A percentile compares a stretch with the other conserved stretches of the same genome.
Conservation (phyloP, 2,329 filamentous ascomycete genomes). For the Fusarium praegraminearum region DNA sequence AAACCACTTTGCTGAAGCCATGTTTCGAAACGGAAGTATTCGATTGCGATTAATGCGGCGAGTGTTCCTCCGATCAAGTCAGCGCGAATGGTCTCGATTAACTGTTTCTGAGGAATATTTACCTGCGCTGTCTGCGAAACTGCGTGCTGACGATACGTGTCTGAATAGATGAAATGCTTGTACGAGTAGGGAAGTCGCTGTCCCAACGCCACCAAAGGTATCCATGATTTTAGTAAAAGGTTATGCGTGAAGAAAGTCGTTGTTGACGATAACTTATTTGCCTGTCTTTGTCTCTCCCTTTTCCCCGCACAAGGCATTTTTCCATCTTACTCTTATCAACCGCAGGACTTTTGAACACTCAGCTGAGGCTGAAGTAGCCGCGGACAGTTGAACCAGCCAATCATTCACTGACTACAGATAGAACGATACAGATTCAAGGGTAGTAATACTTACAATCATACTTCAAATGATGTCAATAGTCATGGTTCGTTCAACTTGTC, state of each 20-base stretch:
- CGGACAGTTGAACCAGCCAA: neutral
- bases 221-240: accelerated
- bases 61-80: neutral
- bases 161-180: neutral
- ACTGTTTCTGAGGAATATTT: too few species aligned
- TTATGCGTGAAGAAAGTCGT: neutral
- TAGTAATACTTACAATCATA: neutral
- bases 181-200: neutral
- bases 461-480: too few species aligned
- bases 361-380: neutral
- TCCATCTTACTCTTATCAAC: too few species aligned
- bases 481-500: neutral
- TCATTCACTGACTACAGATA: neutral
- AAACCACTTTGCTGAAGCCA: neutral
- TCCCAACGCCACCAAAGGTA: neutral
- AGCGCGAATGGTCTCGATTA: neutral
- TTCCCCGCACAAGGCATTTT: too few species aligned
- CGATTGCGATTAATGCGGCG: neutral
- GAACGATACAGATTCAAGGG: too few species aligned
- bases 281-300: accelerated
- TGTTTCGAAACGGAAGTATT: neutral
- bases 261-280: too few species aligned
- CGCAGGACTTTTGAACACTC: too few species aligned
- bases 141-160: neutral
- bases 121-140: neutral